phyloP scores from a whole-genome alignment of 2,329 filamentous ascomycete genomes.

The Tolypocladium tundrense region DNA sequence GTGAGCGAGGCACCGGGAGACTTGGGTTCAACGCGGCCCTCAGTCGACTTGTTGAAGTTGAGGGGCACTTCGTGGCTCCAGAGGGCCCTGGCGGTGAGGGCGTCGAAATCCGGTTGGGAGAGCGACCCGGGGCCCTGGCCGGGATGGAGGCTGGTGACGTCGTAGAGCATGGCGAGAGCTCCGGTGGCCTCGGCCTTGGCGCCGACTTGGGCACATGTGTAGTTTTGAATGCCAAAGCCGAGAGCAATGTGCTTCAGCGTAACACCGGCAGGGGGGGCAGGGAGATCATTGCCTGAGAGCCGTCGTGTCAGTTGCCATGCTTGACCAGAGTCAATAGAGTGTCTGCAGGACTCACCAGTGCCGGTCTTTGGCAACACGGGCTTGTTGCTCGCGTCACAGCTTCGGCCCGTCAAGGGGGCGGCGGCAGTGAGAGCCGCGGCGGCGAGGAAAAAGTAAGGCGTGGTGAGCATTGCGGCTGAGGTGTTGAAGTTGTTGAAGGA shows the following conservation, averaged over 20 bases:
- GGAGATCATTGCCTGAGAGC: conserved; percentile 30
- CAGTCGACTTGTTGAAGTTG: conserved; percentile 25
- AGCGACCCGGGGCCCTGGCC: conserved; percentile 28
- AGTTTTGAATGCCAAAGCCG: conserved; percentile 60
- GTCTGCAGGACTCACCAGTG: conserved; percentile 19
- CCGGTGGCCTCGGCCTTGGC: conserved; percentile 31
- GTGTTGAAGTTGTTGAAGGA: background rate
- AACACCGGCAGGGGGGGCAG: conserved; percentile 25
- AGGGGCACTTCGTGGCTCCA: conserved; percentile 34
- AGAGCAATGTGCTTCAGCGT: conserved; percentile 45
- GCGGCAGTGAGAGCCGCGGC: conserved; percentile 16
- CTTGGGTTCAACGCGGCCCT: conserved; percentile 16
- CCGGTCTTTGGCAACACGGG: conserved; percentile 28
- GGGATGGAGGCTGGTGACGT: conserved; percentile 42
- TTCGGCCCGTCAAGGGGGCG: background rate
- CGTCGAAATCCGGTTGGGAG: conserved; percentile 23
- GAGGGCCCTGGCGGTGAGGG: conserved; percentile 30
- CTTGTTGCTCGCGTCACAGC: background rate
- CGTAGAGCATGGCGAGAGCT: conserved; percentile 51
- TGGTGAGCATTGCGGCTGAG: conserved; percentile 19
- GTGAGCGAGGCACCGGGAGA: conserved; percentile 31
- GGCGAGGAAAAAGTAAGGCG: conserved; percentile 21
- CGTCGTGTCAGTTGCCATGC: conserved; percentile 8
- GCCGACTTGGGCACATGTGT: conserved; percentile 42
- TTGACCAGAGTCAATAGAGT: background rate